These are phyloP conservation scores for Salicornia ramosissima DNA, from an alignment of 148 eudicot species.

Conservation along the genomic window DNA sequence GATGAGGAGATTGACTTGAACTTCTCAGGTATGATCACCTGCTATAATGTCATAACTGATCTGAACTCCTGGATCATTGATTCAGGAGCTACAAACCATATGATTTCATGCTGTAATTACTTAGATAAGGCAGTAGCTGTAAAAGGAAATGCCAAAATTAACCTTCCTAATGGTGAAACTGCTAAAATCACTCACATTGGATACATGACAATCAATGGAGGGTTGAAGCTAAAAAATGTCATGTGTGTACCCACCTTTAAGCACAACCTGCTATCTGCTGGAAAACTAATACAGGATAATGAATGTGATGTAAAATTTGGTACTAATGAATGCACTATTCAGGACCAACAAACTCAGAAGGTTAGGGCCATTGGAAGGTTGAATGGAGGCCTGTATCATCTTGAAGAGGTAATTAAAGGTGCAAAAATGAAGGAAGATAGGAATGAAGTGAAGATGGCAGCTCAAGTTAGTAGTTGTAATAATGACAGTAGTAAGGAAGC, in stretches of 20 bases:
- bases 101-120: background rate
- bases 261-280: background rate
- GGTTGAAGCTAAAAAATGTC: background rate
- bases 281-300: background rate
- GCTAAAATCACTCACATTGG: background rate
- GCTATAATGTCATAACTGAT: background rate
- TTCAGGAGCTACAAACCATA: background rate
- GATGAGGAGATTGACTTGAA: background rate
- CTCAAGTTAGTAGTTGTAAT: too few species aligned
- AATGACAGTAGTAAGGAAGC: background rate
- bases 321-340: background rate
- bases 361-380: background rate
- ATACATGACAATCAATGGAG: too few species aligned
- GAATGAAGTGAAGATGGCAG: too few species aligned
- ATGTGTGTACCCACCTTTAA: background rate
- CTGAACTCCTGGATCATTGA: background rate
- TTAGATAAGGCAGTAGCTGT: background rate
- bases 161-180: background rate
- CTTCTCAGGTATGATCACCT: background rate
- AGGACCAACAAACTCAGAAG: background rate
- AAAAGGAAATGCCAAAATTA: too few species aligned
- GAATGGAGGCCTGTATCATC: too few species aligned
- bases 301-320: background rate
- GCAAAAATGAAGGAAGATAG: too few species aligned
- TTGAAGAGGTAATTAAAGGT: too few species aligned